These are phyloP conservation scores for Leucocoprinus sp. DNA, from an alignment of 768 basidiomycete species.

Conservation along the genomic window DNA sequence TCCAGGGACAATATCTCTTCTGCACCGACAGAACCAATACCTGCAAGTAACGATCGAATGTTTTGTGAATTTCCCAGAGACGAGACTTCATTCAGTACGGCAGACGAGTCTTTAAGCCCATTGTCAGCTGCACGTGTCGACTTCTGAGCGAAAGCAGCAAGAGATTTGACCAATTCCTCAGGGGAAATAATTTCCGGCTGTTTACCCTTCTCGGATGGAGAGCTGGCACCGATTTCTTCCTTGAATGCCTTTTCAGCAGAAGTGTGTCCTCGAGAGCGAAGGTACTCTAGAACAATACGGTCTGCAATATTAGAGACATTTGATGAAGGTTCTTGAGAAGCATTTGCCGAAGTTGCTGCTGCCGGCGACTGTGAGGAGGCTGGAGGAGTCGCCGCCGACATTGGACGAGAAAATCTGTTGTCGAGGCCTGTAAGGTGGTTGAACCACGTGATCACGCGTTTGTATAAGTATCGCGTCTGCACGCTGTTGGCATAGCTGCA, in stretches of 20 bases:
- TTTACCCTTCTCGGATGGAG: conserved; percentile 38
- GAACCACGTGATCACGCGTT: conserved; percentile 26
- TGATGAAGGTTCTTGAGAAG: conserved; percentile 26
- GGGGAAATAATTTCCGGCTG: conserved; percentile 32
- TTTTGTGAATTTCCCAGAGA: conserved; percentile 63
- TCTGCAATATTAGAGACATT: conserved; percentile 32
- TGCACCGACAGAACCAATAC: conserved; percentile 70
- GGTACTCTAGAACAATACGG: conserved; percentile 37
- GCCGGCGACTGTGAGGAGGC: conserved; percentile 41
- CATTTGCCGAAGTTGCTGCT: conserved; percentile 39
- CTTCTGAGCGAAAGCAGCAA: conserved; percentile 65
- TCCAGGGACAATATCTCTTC: conserved; percentile 77
- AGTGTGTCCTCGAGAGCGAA: conserved; percentile 39
- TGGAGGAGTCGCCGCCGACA: conserved; percentile 45
- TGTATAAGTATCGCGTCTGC: conserved; percentile 3
- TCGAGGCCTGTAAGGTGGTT: neutral
- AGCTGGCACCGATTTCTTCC: conserved; percentile 32
- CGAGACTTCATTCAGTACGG: conserved; percentile 59
- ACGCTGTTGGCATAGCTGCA: neutral
- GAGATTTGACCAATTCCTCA: conserved; percentile 46
- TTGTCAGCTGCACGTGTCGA: conserved; percentile 62
- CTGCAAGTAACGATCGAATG: conserved; percentile 70
- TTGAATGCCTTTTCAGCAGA: conserved; percentile 42
- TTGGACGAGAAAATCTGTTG: conserved; percentile 13
- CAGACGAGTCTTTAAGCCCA: conserved; percentile 55